Base-by-base conservation (phyloP, 164 flowering plant species). In the Vitis rupestris region DNA sequence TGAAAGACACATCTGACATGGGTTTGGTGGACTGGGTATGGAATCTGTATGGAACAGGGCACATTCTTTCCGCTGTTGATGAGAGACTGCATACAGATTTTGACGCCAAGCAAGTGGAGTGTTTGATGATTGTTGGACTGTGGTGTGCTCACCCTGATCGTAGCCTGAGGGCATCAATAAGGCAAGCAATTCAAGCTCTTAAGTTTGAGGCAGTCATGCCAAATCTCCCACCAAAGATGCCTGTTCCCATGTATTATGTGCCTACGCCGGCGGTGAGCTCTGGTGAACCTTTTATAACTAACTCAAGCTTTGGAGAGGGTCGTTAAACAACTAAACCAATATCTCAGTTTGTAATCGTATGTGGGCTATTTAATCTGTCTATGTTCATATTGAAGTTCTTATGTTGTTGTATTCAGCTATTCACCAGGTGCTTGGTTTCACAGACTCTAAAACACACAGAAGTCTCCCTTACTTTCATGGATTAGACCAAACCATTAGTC, bases 11-110 rank as follows among this genome's bases (percentile, higher is more conserved):
- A 14, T 5, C 37, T 0, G 27, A 68, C 8, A 61, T 70, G 17
- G 63, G 72, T 0, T 66, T 86, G 71, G 76, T 83, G 0, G 81
- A 76, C 17, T 86, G 89, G 87, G 80, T 75, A 9, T 82, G 87
- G 87, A 71, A 69, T 29, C 72, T 81, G 1, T 80, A 84, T 65
- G 87, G 82, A 49, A 71, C 29, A 16, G 78, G 78, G 8, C 37
- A 59, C 11, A 66, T 84, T 49, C 53, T 71, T 10, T 2, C 2
- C 3, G 77, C 64, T 2, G 61, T 62, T n/a, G 82, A 79, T 31
- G 16, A 17, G 44, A 63, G 30, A 23, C 62, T 76, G 10, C 3
- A 58, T 58, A 15, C 2, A 9, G 57, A 63, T n/a, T 69, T 30
- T 54, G 64, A 74, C 16, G 63, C 31, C 50, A 29, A 31, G 15